Evolutionary conservation across 2,329 filamentous ascomycete species (phyloP).

Genomic region (Chaetomium sp.): DNA sequence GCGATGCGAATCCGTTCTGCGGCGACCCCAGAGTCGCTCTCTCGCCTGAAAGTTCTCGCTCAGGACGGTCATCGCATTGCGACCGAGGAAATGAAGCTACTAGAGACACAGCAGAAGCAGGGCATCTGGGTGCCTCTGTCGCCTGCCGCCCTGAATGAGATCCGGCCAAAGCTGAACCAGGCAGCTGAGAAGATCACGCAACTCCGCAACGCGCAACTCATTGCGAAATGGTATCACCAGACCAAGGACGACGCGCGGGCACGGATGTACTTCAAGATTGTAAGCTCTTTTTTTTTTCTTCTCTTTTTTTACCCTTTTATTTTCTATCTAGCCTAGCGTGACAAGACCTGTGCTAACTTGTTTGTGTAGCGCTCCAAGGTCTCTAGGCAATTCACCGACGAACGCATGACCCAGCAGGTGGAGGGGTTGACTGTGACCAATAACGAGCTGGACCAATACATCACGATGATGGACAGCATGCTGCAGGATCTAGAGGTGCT

Average conservation of each 20-base stretch:
- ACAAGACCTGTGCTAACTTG: constrained; percentile 4
- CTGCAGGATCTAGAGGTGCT: constrained; percentile 36
- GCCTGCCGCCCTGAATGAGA: constrained; percentile 38
- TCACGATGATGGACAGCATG: constrained; percentile 46
- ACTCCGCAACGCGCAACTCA: constrained; percentile 34
- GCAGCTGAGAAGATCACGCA: constrained; percentile 38
- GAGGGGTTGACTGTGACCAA: constrained; percentile 46
- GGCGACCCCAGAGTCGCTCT: constrained; percentile 26
- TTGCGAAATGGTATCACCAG: constrained; percentile 43
- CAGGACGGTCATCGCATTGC: constrained; percentile 32
- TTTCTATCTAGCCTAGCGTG: background rate
- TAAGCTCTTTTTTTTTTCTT: constrained; percentile 30
- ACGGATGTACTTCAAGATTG: constrained; percentile 46
- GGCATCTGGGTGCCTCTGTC: constrained; percentile 43
- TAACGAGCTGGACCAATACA: constrained; percentile 45
- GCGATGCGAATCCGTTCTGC: background rate
- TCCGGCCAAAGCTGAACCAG: constrained; percentile 37
- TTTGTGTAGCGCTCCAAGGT: constrained; percentile 44
- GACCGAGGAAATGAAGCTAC: constrained; percentile 23
- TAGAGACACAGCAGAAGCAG: constrained; percentile 24
- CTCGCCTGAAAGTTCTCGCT: constrained; percentile 27
- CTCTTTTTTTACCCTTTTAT: background rate
- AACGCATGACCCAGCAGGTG: constrained; percentile 40
- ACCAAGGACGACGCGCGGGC: constrained; percentile 45
- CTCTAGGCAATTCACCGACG: constrained; percentile 46